A percentile compares a stretch with the other conserved stretches of the same genome.
These are phyloP conservation scores for Alternaria solani DNA, from an alignment of 2,329 filamentous ascomycete genomes.

Conservation along the genomic window DNA sequence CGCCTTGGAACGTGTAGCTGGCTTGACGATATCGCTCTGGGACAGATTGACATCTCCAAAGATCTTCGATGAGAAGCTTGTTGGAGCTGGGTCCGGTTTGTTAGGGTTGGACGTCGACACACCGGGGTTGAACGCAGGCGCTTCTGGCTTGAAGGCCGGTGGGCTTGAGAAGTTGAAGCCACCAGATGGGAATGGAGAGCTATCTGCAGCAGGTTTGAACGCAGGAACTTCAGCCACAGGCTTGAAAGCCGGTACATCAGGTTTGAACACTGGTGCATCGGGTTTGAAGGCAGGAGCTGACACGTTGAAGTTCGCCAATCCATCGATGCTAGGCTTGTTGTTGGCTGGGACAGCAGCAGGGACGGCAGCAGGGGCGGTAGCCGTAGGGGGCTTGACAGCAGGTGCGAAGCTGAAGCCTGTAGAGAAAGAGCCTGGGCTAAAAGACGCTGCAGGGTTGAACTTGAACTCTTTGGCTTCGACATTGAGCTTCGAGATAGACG, in stretches of 20 bases:
- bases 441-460: constrained; percentile 68
- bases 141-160: constrained; percentile 64
- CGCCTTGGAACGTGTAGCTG: constrained; percentile 78
- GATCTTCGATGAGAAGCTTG: constrained; percentile 45
- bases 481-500: constrained; percentile 81
- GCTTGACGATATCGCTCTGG: constrained; percentile 68
- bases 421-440: constrained; percentile 57
- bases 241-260: constrained; percentile 62
- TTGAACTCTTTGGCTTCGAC: constrained; percentile 88
- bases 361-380: constrained; percentile 44
- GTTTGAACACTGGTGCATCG: constrained; percentile 79
- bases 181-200: constrained; percentile 25
- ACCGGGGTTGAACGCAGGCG: constrained; percentile 70
- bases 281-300: constrained; percentile 77
- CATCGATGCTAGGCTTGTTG: constrained; percentile 48
- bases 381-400: constrained; percentile 53
- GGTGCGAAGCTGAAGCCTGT: constrained; percentile 55
- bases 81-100: constrained; percentile 33
- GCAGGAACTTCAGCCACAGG: constrained; percentile 19
- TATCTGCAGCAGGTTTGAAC: constrained; percentile 24
- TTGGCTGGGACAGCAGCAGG: constrained; percentile 55
- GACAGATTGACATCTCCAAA: constrained; percentile 60
- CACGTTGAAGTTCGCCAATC: constrained; percentile 67
- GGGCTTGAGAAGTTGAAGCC: constrained; percentile 38
- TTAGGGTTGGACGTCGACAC: constrained; percentile 35